Evolutionary conservation across 495 filamentous ascomycete genomes (phyloP), one percentile per base, ranked within the genome.

Genomic region (Immersiella caudata): DNA sequence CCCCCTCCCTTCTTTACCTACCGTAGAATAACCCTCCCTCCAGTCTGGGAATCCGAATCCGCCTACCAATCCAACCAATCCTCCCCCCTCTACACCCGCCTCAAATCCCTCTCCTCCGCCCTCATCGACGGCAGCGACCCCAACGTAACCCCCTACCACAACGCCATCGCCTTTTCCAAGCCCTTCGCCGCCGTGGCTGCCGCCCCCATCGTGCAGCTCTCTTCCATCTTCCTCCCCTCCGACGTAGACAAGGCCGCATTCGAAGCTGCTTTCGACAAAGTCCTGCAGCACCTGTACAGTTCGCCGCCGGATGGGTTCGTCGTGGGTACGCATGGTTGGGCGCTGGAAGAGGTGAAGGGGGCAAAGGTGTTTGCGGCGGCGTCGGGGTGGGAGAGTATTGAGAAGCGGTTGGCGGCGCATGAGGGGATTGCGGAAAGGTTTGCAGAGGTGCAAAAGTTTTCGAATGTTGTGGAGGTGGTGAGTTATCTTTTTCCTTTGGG

Each of bases 291-390:
- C 3, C 2, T 65, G 27, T 54, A 56, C 16, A 56, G 33, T 16
- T 62, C 25, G 46, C 46, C 56, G 46, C 69, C 69, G 2, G 69
- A 62, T 12, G 69, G 69, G 12, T 71, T 68, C 57, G 57, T 71
- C 24, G 57, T 50, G 9, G 69, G 69, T 25, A 49, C 66, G 8
- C 40, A 68, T 21, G 69, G 69, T 16, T 71, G 69, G 69, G 66
- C 65, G 27, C 46, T 65, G 51, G 66, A 71, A 33, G 40, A 40
- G 25, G 59, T 70, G 20, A 52, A 65, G n/a, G 60, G 64, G n/a
- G 65, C 65, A 49, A 68, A 67, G 62, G 65, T 71, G 51, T 71
- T 71, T 62, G 62, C 40, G 11, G 33, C 66, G 7, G 57, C 33
- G 1, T 52, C 55, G 22, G 69, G 69, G 12, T 71, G 69, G 69